Evolutionary conservation across 2,329 filamentous ascomycete species (phyloP).

Genomic region (Hysterium pulicare): DNA sequence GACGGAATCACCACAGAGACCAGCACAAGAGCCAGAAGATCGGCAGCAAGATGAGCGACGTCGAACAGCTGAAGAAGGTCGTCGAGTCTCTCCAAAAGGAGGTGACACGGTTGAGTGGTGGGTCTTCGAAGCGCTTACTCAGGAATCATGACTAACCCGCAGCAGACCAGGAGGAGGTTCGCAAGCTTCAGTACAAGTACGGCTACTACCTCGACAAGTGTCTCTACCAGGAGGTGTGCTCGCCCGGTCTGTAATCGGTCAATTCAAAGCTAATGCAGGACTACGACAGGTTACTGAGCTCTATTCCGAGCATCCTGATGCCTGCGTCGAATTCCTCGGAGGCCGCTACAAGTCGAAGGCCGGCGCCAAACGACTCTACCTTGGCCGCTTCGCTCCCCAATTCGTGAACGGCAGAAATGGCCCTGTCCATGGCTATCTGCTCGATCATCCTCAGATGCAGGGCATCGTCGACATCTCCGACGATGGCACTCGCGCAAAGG

Average conservation of each 20-base stretch:
- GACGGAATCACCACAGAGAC: too few relatives aligned
- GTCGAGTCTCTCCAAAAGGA: slow-evolving; percentile 26
- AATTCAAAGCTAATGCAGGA: slow-evolving; percentile 9
- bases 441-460: slow-evolving; percentile 58
- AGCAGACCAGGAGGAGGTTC: slow-evolving; percentile 52
- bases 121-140: too few relatives aligned
- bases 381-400: slow-evolving; percentile 48
- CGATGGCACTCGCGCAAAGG: slow-evolving; percentile 48
- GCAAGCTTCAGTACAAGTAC: slow-evolving; percentile 57
- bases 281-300: slow-evolving; percentile 35
- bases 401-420: slow-evolving; percentile 56
- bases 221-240: slow-evolving; percentile 52
- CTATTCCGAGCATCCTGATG: slow-evolving; percentile 52
- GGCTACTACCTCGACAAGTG: slow-evolving; percentile 60
- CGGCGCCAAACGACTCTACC: slow-evolving; percentile 52
- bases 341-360: slow-evolving; percentile 52
- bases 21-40: too few relatives aligned
- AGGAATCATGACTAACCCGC: too few relatives aligned
- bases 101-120: slow-evolving; percentile 27
- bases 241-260: not conserved
- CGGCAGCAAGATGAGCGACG: slow-evolving; percentile 27
- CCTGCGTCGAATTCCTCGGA: slow-evolving; percentile 56
- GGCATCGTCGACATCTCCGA: slow-evolving; percentile 53
- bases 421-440: slow-evolving; percentile 54
- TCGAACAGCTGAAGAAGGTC: slow-evolving; percentile 25